A percentile compares a stretch with the other conserved stretches of the same genome.
Evolutionary conservation across 148 eudicot species (phyloP).

Genomic region (Euryodendron excelsum): DNA sequence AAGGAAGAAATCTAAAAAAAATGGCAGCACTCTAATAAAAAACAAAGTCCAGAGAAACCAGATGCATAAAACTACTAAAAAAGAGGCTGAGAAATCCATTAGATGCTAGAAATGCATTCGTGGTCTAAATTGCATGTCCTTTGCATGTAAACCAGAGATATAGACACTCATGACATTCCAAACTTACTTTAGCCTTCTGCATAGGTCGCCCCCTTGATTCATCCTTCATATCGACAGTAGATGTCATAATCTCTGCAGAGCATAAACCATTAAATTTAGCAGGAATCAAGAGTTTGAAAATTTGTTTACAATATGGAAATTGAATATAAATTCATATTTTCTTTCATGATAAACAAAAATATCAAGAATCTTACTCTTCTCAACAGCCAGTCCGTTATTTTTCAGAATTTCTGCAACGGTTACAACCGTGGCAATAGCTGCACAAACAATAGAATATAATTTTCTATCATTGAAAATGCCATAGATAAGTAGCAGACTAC

Average conservation of each 20-base stretch:
- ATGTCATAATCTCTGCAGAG: slow-evolving; percentile 60
- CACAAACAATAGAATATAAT: slow-evolving; percentile 14
- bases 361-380: slow-evolving; percentile 57
- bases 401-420: slow-evolving; percentile 77
- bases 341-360: neutral
- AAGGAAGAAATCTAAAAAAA: neutral
- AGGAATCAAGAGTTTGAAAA: slow-evolving; percentile 3
- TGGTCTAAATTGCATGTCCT: neutral
- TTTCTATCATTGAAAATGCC: neutral
- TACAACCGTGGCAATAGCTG: slow-evolving; percentile 88
- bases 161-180: neutral
- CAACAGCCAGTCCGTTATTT: slow-evolving; percentile 78
- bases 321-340: neutral
- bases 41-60: neutral
- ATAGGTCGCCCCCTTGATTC: slow-evolving; percentile 68
- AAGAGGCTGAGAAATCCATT: neutral
- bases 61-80: neutral
- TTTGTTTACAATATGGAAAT: neutral
- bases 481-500: neutral
- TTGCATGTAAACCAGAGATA: neutral
- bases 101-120: neutral
- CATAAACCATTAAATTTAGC: slow-evolving; percentile 5
- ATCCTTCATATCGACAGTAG: slow-evolving; percentile 69
- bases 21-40: neutral
- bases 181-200: slow-evolving; percentile 76